Conservation (phyloP, 345 rosid species). For the Melaleuca alternifolia region DNA sequence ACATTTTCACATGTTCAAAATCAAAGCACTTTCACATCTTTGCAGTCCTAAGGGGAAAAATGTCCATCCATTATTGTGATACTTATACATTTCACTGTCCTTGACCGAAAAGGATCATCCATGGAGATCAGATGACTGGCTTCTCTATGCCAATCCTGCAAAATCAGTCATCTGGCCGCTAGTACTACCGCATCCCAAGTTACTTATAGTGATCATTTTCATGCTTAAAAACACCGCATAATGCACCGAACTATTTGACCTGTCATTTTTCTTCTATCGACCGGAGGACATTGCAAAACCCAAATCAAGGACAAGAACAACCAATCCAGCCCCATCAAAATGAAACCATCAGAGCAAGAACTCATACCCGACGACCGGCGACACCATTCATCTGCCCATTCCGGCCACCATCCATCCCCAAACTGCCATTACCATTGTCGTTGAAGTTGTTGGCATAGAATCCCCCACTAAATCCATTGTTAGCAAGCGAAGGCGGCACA, state of each 20-base stretch:
- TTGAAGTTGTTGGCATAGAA: constrained; percentile 13
- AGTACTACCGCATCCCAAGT: background rate
- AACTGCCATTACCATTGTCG: constrained; percentile 2
- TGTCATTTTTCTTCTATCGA: background rate
- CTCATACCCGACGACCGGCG: constrained; percentile 41
- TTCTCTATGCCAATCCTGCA: background rate
- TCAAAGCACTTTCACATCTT: background rate
- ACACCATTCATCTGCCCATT: constrained; percentile 32
- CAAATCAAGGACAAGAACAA: background rate
- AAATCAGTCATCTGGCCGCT: background rate
- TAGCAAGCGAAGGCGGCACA: constrained; percentile 68
- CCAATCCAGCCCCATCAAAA: background rate
- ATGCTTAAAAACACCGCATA: background rate
- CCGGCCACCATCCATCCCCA: constrained; percentile 11
- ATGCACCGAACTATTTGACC: background rate
- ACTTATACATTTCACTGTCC: background rate
- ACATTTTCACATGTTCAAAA: background rate
- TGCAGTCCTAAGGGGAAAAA: background rate
- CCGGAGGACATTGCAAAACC: background rate
- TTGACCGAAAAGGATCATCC: background rate
- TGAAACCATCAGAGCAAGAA: background rate
- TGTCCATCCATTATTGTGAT: background rate
- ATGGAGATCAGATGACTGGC: background rate
- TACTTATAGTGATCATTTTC: background rate
- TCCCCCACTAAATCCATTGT: constrained; percentile 24